Base-by-base conservation (phyloP, 1,284 basidiomycete genomes). In the Tilletia horrida region DNA sequence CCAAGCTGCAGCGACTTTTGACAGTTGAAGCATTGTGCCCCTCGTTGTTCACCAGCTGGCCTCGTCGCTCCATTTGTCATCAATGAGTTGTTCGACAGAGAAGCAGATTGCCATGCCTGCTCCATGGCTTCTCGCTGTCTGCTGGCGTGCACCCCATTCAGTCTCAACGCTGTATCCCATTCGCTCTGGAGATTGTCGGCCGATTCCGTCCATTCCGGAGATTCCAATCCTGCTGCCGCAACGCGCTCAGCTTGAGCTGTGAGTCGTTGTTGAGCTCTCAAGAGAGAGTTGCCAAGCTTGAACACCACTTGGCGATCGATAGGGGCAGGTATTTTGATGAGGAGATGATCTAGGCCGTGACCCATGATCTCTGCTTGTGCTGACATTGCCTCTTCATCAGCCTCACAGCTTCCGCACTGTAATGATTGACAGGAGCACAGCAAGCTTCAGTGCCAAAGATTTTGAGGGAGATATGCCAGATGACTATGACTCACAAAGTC, bases 401-500 rank as follows among this genome's bases (percentile, higher is more conserved):
- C 55, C 31, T 59, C 55, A 35, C 55, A 59, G 11, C 55, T 25
- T 35, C 23, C 29, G 6, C 63, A 40, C 45, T 48, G 45, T 7
- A 18, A 6, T 11, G 35, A 40, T 6, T 40, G 35, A 11, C 6
- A 40, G n/a, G n/a, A n/a, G n/a, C n/a, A n/a, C 27, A 14, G 50
- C 50, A 55, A 13, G 13, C 13, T 11, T 11, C 50, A 55, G n/a
- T n/a, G n/a, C n/a, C n/a, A n/a, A n/a, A n/a, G n/a, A n/a, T n/a
- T n/a, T n/a, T n/a, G n/a, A n/a, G n/a, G n/a, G n/a, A n/a, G n/a
- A n/a, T n/a, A n/a, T n/a, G n/a, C n/a, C n/a, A n/a, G n/a, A n/a
- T n/a, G n/a, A n/a, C n/a, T n/a, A n/a, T n/a, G n/a, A 48, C 45
- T 48, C 45, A 48, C 45, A 21, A 64, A 64, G 27, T 64, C 63